phyloP scores from a whole-genome alignment of 225 moss, liverwort and hornwort species.

The Antitrichia curtipendula region DNA sequence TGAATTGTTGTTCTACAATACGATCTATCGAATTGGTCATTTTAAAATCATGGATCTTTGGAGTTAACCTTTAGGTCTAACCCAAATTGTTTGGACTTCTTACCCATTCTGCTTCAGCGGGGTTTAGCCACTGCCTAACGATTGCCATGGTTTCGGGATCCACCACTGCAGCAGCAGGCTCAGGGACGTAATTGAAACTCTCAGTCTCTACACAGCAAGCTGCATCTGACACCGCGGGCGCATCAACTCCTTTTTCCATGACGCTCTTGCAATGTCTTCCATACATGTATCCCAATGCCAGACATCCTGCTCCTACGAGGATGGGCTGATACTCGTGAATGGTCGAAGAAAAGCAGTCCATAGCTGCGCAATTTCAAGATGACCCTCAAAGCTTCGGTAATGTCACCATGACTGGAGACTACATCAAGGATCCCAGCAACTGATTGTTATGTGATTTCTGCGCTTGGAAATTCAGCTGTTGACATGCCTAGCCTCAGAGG shows the following conservation, averaged over 20 bases:
- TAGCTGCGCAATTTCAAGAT: neutral
- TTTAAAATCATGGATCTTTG: neutral
- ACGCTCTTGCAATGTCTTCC: constrained; percentile 25
- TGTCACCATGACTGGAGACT: neutral
- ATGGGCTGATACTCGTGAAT: constrained; percentile 30
- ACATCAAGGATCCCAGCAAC: neutral
- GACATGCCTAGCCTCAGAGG: neutral
- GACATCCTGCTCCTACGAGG: constrained; percentile 32
- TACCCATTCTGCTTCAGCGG: constrained; percentile 6
- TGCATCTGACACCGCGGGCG: neutral
- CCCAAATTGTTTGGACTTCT: neutral
- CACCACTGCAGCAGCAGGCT: neutral
- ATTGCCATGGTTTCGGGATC: constrained; percentile 5
- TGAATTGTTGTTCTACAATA: neutral
- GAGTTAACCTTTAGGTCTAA: neutral
- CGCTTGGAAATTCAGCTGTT: neutral
- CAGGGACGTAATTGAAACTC: neutral
- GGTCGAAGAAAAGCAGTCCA: constrained; percentile 13
- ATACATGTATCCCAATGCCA: constrained; percentile 41
- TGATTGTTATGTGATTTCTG: neutral
- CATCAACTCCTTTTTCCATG: neutral
- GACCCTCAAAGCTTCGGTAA: neutral
- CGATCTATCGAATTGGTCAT: neutral
- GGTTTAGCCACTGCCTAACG: neutral
- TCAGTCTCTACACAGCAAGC: constrained; percentile 14